These are phyloP conservation scores for Fomitopsis pinicola DNA, from an alignment of 1,284 basidiomycete species.

Conservation along the genomic window DNA sequence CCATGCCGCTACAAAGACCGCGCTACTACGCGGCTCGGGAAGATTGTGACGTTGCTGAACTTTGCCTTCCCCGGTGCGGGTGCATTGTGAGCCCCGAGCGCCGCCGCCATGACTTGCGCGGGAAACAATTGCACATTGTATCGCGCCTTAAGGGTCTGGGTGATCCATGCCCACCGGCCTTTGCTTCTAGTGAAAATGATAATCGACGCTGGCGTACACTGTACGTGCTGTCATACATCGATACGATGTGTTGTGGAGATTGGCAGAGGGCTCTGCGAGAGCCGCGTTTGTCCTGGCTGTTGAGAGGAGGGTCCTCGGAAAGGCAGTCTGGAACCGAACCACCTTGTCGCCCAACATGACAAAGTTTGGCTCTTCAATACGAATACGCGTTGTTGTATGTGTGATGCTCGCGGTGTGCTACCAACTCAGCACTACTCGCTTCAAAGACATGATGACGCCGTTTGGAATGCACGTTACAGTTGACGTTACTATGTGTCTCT, in stretches of 20 bases:
- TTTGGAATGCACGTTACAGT: not conserved
- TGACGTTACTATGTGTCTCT: not conserved
- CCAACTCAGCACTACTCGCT: not conserved
- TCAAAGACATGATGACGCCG: too few relatives aligned
- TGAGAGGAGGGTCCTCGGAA: constrained; percentile 6
- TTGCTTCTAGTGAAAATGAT: constrained; percentile 8
- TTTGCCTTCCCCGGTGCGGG: not conserved
- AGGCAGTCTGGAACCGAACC: constrained; percentile 3
- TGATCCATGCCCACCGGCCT: not conserved
- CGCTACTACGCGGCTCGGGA: not conserved
- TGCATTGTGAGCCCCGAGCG: not conserved
- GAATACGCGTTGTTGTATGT: not conserved
- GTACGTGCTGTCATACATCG: constrained; percentile 7
- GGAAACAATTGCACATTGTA: not conserved
- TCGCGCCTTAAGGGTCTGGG: not conserved
- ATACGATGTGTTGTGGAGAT: not conserved
- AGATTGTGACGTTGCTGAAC: not conserved
- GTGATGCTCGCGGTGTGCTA: not conserved
- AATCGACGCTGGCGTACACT: not conserved
- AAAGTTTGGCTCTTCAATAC: not conserved
- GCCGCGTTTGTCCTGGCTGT: not conserved
- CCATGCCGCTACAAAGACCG: constrained; percentile 2
- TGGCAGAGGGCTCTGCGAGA: not conserved
- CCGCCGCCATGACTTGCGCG: not conserved
- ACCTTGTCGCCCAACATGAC: not conserved